phyloP scores from a whole-genome alignment of 768 basidiomycete genomes.

The Boletus eberwhitei region DNA sequence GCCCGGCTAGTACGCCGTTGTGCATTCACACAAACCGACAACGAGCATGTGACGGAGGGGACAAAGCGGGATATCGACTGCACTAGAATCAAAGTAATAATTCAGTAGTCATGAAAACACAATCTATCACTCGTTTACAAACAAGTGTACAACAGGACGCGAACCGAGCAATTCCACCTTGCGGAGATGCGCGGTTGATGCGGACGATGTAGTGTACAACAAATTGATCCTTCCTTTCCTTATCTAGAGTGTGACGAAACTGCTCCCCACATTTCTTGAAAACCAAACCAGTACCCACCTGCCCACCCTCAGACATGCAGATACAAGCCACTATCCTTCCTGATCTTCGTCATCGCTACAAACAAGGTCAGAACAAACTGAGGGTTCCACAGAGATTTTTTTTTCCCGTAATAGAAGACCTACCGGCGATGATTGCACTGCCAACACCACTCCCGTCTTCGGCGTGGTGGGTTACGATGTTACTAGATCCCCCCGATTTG shows the following conservation, averaged over 20 bases:
- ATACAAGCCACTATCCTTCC: conserved; percentile 66
- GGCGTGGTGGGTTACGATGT: conserved; percentile 36
- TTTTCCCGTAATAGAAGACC: conserved; percentile 14
- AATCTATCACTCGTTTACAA: neutral
- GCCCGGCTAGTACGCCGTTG: neutral
- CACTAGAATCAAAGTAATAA: neutral
- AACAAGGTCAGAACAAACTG: neutral
- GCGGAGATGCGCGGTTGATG: neutral
- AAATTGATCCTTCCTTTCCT: neutral
- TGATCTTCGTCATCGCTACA: conserved; percentile 84
- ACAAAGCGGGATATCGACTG: neutral
- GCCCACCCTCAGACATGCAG: conserved; percentile 39
- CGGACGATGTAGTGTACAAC: conserved; percentile 15
- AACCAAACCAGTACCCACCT: neutral
- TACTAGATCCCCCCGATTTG: conserved; percentile 58
- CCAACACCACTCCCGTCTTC: conserved; percentile 81
- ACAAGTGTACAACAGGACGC: neutral
- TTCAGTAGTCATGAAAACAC: neutral
- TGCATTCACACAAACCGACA: too few relatives aligned
- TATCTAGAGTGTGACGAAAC: conserved; percentile 5
- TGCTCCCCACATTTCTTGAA: neutral
- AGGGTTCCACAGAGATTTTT: neutral
- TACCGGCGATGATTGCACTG: conserved; percentile 90
- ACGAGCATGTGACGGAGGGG: neutral
- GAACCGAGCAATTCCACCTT: neutral